phyloP scores from a whole-genome alignment of 495 filamentous ascomycete genomes.

The Trichoderma gamsii region DNA sequence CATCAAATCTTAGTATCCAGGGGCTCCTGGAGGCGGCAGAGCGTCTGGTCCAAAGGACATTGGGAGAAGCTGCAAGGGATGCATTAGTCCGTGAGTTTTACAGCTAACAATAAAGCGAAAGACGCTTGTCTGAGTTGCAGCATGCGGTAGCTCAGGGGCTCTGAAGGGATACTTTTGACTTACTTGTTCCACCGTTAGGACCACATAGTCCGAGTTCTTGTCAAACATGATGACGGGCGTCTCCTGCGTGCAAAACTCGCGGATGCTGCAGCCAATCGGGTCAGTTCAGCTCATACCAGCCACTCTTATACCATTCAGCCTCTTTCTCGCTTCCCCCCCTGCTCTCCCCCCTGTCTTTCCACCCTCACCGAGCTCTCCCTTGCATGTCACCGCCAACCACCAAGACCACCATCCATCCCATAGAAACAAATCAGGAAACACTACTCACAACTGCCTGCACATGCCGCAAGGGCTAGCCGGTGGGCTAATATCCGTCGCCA shows the following conservation, averaged over 20 bases:
- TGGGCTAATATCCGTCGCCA: constrained; percentile 71
- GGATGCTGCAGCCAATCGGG: constrained; percentile 49
- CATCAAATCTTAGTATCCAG: neutral
- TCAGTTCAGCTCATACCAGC: neutral
- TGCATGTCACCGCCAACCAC: neutral
- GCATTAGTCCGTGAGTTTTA: neutral
- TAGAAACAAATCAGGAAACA: neutral
- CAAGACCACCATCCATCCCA: neutral
- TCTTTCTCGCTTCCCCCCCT: neutral
- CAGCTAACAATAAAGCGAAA: neutral
- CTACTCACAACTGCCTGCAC: constrained; percentile 54
- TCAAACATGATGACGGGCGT: constrained; percentile 92
- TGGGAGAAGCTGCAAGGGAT: constrained; percentile 52
- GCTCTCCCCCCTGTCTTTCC: neutral
- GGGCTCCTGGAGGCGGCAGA: constrained; percentile 31
- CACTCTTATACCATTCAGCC: neutral
- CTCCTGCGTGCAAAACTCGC: constrained; percentile 63
- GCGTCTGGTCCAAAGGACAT: constrained; percentile 66
- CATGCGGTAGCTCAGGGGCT: neutral
- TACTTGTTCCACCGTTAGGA: constrained; percentile 72
- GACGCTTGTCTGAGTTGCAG: neutral
- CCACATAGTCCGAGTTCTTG: constrained; percentile 56
- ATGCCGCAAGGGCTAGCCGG: constrained; percentile 71
- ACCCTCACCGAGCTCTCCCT: neutral
- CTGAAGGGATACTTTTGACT: constrained; percentile 23